A percentile compares a stretch with the other conserved stretches of the same genome.
Conservation (phyloP, 1,284 basidiomycete genomes). For the Trametes hirsuta region DNA sequence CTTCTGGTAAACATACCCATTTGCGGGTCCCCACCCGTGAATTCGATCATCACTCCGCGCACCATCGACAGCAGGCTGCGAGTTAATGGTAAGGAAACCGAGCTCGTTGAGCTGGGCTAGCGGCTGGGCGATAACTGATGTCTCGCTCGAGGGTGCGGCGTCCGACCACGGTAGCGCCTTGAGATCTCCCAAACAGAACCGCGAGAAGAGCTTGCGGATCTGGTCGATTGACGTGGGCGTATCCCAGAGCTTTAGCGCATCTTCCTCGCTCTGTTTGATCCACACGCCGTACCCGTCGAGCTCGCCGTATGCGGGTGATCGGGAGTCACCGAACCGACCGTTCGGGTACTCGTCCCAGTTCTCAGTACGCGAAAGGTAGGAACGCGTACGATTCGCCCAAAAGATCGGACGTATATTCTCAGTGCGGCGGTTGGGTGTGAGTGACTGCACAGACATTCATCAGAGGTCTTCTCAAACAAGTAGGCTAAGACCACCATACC, state of each 20-base stretch:
- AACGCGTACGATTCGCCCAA: slow-evolving; percentile 93
- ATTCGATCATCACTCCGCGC: slow-evolving; percentile 83
- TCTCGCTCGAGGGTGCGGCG: slow-evolving; percentile 85
- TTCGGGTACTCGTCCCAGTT: slow-evolving; percentile 99
- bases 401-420: slow-evolving; percentile 95
- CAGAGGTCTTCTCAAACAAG: slow-evolving; percentile 10
- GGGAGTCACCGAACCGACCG: slow-evolving; percentile 95
- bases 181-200: slow-evolving; percentile 77
- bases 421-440: slow-evolving; percentile 85
- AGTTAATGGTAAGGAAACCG: slow-evolving; percentile 97
- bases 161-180: slow-evolving; percentile 95
- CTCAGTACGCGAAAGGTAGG: slow-evolving; percentile 90
- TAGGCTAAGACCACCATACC: slow-evolving; percentile 41
- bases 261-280: slow-evolving; percentile 83
- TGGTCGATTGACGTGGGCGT: slow-evolving; percentile 72
- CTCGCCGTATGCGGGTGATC: slow-evolving; percentile 97
- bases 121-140: slow-evolving; percentile 78
- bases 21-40: slow-evolving; percentile 94
- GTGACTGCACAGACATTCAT: slow-evolving; percentile 52
- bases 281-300: slow-evolving; percentile 93
- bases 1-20: slow-evolving; percentile 98
- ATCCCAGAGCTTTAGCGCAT: slow-evolving; percentile 89
- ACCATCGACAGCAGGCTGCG: slow-evolving; percentile 96
- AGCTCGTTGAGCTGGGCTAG: slow-evolving; percentile 86
- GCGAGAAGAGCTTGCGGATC: slow-evolving; percentile 75